Percentiles rank a stretch among this genome's conserved stretches.
Evolutionary conservation across 2,329 filamentous ascomycete species (phyloP).

Genomic region (Aspergillus oerlinghausenensis): DNA sequence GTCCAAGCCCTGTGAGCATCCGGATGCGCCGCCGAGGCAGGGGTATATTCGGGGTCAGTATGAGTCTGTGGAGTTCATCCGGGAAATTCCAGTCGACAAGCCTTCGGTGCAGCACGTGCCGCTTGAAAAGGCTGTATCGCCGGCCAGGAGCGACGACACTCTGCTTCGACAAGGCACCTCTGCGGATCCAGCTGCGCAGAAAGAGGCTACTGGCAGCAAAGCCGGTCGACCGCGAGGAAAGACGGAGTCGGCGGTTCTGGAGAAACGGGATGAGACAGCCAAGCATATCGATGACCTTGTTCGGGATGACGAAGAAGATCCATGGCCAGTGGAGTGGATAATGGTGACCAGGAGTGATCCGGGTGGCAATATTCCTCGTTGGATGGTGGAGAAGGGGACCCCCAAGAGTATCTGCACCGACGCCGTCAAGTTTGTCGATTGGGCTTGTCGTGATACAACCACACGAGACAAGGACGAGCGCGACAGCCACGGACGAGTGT

Average conservation of each 20-base stretch:
- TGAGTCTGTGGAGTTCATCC: slow-evolving; percentile 86
- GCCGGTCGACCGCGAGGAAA: slow-evolving; percentile 33
- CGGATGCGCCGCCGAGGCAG: slow-evolving; percentile 62
- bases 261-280: slow-evolving; percentile 26
- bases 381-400: slow-evolving; percentile 87
- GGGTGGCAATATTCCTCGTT: slow-evolving; percentile 80
- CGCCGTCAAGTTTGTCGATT: slow-evolving; percentile 75
- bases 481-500: not conserved
- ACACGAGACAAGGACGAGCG: slow-evolving; percentile 29
- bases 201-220: slow-evolving; percentile 10
- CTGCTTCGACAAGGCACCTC: not conserved
- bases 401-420: slow-evolving; percentile 75
- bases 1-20: slow-evolving; percentile 77
- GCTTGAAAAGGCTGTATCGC: not conserved
- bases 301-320: slow-evolving; percentile 45
- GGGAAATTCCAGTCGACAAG: slow-evolving; percentile 61
- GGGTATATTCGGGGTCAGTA: slow-evolving; percentile 82
- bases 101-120: slow-evolving; percentile 7
- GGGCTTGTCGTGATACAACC: slow-evolving; percentile 57
- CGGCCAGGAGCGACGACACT: slow-evolving; percentile 6
- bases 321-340: slow-evolving; percentile 76
- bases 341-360: slow-evolving; percentile 90
- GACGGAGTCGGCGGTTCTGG: slow-evolving; percentile 31
- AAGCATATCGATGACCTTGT: slow-evolving; percentile 1
- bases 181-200: slow-evolving; percentile 1